Evolutionary conservation across 192 early-diverging fungal genomes (phyloP), one percentile per base, ranked within the genome.

Genomic region (Umbelopsis vinacea): DNA sequence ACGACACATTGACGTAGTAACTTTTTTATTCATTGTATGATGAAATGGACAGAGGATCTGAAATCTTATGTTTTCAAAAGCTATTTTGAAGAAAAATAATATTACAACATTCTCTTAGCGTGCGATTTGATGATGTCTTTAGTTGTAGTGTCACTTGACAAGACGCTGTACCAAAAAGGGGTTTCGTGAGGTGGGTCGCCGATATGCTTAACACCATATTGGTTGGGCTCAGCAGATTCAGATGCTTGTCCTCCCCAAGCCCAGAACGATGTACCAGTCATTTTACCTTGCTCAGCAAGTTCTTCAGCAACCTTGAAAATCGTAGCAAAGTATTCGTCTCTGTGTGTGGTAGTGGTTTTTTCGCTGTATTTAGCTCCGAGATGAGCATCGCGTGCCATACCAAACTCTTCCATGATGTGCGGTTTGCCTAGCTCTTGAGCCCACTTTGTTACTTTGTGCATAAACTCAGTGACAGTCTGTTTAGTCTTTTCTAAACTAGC

Each of bases 401-500:
- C 89, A 74, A 80, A 90, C 71, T 89, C 90, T 70, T 84, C 81
- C 67, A 92, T 54, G 26, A 84, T 79, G 5, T 83, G 57, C 0
- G 90, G 90, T 67, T 87, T 89, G 6, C 57, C 63, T 4, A 84
- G 66, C 7, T 68, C 47, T 2, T 22, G 72, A 0, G 87, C 80
- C 89, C 89, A 92, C 19, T 57, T 33, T 12, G 81, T 76, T 6
- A 63, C 33, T 15, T 63, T 63, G 24, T 63, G 57, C 33, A 63
- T 63, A 15, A 63, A 63, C 17, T 63, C 57, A 35, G 29, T 63
- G 29, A 63, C 57, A 15, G 57, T 33, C 33, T 29, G 10, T 19
- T 63, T 29, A 7, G 57, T 63, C 33, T 37, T 63, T 19, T 63
- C 57, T 12, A 63, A 63, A 12, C 57, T 63, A 0, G 17, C 12